Conservation (phyloP, 2,329 filamentous ascomycete species). For the Plectosphaerella plurivora region DNA sequence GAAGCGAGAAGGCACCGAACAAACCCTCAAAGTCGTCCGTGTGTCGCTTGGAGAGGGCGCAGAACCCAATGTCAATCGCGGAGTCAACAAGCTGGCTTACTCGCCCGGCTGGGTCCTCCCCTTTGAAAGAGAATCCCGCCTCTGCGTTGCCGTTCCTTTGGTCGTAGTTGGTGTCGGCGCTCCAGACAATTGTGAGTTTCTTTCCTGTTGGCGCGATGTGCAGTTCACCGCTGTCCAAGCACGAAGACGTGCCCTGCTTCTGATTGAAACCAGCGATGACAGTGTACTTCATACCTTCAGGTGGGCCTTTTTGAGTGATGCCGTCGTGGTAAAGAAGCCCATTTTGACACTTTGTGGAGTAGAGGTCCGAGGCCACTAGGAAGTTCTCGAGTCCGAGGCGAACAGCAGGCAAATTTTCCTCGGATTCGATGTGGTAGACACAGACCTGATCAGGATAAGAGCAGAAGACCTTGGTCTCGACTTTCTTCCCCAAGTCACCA, state of each 20-base stretch:
- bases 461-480: slow-evolving; percentile 31
- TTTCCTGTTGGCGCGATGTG: slow-evolving; percentile 20
- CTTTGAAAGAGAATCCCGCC: slow-evolving; percentile 41
- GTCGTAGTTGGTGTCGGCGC: slow-evolving; percentile 45
- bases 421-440: slow-evolving; percentile 17
- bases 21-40: slow-evolving; percentile 35
- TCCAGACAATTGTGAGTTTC: slow-evolving; percentile 33
- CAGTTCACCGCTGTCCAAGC: slow-evolving; percentile 15
- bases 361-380: slow-evolving; percentile 21
- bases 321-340: slow-evolving; percentile 25
- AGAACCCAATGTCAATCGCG: slow-evolving; percentile 26
- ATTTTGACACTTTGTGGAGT: slow-evolving; percentile 24
- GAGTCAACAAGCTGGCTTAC: slow-evolving; percentile 27
- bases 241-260: slow-evolving; percentile 10
- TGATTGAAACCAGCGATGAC: slow-evolving; percentile 21
- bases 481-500: background rate
- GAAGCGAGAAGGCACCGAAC: slow-evolving; percentile 32
- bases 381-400: slow-evolving; percentile 36
- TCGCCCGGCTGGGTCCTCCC: slow-evolving; percentile 33
- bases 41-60: slow-evolving; percentile 27
- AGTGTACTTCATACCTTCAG: slow-evolving; percentile 39
- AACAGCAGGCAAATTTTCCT: slow-evolving; percentile 29
- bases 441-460: slow-evolving; percentile 34
- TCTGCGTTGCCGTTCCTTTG: slow-evolving; percentile 39
- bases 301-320: slow-evolving; percentile 31